A percentile compares a stretch with the other conserved stretches of the same genome.
phyloP scores from a whole-genome alignment of 306 rosid genomes.

The Corylus heterophylla region DNA sequence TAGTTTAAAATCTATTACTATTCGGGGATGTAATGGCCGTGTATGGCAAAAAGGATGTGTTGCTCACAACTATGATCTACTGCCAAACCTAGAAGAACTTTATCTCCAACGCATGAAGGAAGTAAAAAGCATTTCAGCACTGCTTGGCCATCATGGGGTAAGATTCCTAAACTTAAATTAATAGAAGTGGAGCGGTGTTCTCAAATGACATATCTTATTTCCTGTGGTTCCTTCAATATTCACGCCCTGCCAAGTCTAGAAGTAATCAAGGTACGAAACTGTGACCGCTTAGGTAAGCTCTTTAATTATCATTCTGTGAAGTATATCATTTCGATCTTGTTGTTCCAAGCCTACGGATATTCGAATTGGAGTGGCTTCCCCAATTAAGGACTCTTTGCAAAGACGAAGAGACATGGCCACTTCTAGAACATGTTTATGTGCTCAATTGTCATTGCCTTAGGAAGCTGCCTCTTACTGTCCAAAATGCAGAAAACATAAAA shows the following conservation, averaged over 20 bases:
- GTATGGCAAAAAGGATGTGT: not conserved
- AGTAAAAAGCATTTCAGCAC: conserved; percentile 23
- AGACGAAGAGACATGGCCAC: no score
- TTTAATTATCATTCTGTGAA: not conserved
- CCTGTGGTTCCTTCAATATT: conserved; percentile 7
- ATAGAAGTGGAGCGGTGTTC: conserved; percentile 20
- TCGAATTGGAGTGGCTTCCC: no score
- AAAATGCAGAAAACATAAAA: no score
- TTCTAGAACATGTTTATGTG: no score
- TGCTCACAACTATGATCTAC: not conserved
- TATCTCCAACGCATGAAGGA: conserved; percentile 5
- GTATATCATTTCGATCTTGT: no score
- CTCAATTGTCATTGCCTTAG: no score
- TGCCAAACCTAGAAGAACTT: conserved; percentile 20
- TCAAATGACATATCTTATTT: conserved; percentile 6
- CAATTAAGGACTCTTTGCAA: no score
- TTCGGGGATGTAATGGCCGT: not conserved
- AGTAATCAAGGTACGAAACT: conserved; percentile 2
- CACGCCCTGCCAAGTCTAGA: not conserved
- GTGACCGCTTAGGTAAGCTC: conserved; percentile 10
- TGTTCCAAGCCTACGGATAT: no score
- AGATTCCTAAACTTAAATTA: conserved; percentile 14
- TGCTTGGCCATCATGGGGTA: conserved; percentile 23
- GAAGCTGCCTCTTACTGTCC: no score
- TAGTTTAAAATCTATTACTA: conserved; percentile 23